Conservation (phyloP, 2,329 filamentous ascomycete species). For the Chalaropsis thielavioides region DNA sequence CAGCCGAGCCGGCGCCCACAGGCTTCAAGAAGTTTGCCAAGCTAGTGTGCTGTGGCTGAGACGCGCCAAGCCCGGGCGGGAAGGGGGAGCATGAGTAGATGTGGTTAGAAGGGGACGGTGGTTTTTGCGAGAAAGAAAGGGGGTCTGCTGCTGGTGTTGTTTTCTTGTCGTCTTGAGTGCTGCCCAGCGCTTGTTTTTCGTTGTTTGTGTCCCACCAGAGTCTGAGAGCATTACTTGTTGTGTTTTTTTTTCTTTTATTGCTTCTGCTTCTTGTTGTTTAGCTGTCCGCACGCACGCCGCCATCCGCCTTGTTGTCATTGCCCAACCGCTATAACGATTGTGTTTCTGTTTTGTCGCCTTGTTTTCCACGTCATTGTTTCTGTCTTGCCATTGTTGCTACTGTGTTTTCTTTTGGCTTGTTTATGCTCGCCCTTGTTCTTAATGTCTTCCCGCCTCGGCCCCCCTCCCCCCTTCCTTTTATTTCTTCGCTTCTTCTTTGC, state of each 20-base stretch:
- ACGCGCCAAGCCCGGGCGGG: neutral
- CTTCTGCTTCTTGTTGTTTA: no score
- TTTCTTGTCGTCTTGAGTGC: neutral
- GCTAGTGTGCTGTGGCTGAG: conserved; percentile 72
- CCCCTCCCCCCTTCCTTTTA: neutral
- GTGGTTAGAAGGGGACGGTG: neutral
- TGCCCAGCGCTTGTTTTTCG: conserved; percentile 23
- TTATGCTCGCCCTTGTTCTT: no score
- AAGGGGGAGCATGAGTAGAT: neutral
- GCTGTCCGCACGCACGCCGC: no score
- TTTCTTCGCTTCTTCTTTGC: neutral
- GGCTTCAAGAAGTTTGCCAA: conserved; percentile 90
- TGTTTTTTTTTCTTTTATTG: neutral
- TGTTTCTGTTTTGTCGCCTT: neutral
- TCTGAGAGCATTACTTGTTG: conserved; percentile 2
- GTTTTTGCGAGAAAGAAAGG: neutral
- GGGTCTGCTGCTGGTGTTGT: neutral
- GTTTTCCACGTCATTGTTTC: no score
- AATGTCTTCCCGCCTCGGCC: neutral
- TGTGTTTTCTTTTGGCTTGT: neutral
- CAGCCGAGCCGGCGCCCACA: conserved; percentile 35
- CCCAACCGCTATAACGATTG: neutral
- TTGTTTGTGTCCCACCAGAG: conserved; percentile 2
- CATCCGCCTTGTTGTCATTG: no score
- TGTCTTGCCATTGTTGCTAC: neutral